These are phyloP conservation scores for Auriculariales sp. DNA, from an alignment of 768 basidiomycete species.

Conservation along the genomic window DNA sequence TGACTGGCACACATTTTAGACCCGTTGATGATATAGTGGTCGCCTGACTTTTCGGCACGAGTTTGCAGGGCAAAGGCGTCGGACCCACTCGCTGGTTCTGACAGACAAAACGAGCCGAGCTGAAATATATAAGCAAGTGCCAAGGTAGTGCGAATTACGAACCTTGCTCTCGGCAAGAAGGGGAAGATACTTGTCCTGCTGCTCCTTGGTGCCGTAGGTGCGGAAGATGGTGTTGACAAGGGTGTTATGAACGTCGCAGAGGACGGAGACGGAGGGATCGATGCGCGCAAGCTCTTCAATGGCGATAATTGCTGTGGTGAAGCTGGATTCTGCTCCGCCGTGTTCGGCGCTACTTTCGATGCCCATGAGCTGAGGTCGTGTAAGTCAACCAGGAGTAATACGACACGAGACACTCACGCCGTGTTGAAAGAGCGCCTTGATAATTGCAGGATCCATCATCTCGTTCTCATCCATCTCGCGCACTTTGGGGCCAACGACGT, in stretches of 20 bases:
- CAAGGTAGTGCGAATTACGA: slow-evolving; percentile 4
- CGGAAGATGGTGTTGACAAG: slow-evolving; percentile 91
- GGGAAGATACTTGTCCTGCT: slow-evolving; percentile 83
- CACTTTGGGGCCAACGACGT: slow-evolving; percentile 83
- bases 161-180: slow-evolving; percentile 68
- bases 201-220: slow-evolving; percentile 68
- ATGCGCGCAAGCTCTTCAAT: slow-evolving; percentile 96
- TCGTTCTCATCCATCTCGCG: slow-evolving; percentile 98
- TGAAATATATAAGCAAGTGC: slow-evolving; percentile 16
- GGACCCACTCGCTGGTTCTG: slow-evolving; percentile 84
- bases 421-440: slow-evolving; percentile 85
- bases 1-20: slow-evolving; percentile 58
- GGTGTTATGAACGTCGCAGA: slow-evolving; percentile 98
- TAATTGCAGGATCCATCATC: slow-evolving; percentile 76
- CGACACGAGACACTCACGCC: slow-evolving; percentile 42
- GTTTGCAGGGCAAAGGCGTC: slow-evolving; percentile 97
- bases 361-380: slow-evolving; percentile 68
- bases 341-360: slow-evolving; percentile 80
- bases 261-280: slow-evolving; percentile 90
- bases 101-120: slow-evolving; percentile 94
- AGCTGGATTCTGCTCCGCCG: slow-evolving; percentile 80
- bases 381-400: slow-evolving; percentile 2
- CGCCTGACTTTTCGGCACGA: slow-evolving; percentile 75
- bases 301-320: slow-evolving; percentile 88
- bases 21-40: slow-evolving; percentile 82